phyloP scores from a whole-genome alignment of 1,139 yeast genomes.

The Meyerozyma athensensis region DNA sequence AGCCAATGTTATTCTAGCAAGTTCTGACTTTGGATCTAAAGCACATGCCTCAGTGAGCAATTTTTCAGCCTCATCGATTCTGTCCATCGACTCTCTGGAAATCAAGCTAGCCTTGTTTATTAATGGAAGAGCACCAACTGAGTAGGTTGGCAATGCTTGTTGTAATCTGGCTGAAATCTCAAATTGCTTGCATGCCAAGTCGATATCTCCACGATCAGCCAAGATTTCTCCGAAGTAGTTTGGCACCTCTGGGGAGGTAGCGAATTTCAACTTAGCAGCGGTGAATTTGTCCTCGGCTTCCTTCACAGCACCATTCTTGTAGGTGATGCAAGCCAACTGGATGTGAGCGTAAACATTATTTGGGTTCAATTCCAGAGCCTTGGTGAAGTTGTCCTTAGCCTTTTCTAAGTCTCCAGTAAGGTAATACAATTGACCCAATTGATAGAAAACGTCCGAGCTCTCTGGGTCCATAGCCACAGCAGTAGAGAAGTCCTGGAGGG shows the following conservation, averaged over 20 bases:
- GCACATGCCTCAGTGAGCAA: conserved; percentile 74
- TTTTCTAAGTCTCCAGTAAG: conserved; percentile 68
- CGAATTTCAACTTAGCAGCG: conserved; percentile 71
- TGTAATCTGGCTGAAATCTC: conserved; percentile 85
- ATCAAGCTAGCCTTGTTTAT: conserved; percentile 83
- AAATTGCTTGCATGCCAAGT: conserved; percentile 76
- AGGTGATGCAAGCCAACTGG: conserved; percentile 88
- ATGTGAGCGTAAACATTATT: conserved; percentile 80
- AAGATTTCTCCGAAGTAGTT: conserved; percentile 94
- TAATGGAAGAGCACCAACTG: conserved; percentile 85
- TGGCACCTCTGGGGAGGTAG: conserved; percentile 87
- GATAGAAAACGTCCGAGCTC: conserved; percentile 84
- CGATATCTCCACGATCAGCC: conserved; percentile 72
- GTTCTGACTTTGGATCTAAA: conserved; percentile 82
- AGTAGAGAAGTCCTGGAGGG: conserved; percentile 64
- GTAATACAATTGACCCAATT: conserved; percentile 89
- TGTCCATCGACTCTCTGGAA: conserved; percentile 52
- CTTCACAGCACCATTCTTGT: conserved; percentile 66
- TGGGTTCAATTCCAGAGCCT: conserved; percentile 71
- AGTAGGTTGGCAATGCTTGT: conserved; percentile 52
- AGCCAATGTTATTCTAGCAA: conserved; percentile 85
- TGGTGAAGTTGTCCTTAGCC: conserved; percentile 73
- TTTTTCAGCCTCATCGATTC: conserved; percentile 58
- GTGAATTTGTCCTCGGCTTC: conserved; percentile 67
- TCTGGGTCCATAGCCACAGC: conserved; percentile 70